Evolutionary conservation across 1,139 yeast species (phyloP).

Genomic region (Geotrichum bryndzae): DNA sequence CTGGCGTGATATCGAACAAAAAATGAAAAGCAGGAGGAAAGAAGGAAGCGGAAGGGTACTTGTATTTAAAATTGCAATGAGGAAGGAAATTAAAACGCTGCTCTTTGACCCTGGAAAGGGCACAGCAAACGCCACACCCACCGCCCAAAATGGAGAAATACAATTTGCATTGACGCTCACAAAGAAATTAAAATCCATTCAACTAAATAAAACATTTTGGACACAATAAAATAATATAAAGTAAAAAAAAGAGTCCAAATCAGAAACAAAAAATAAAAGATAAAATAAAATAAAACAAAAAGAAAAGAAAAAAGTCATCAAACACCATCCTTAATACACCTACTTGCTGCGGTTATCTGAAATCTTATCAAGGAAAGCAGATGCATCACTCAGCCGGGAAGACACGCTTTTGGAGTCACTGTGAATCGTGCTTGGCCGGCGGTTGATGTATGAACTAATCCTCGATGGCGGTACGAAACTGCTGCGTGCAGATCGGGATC

Average conservation of each 20-base stretch:
- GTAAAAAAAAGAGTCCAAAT: neutral
- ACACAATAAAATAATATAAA: neutral
- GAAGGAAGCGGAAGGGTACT: neutral
- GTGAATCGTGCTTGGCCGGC: neutral
- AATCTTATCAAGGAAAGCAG: conserved; percentile 6
- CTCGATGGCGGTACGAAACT: conserved; percentile 5
- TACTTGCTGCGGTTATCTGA: neutral
- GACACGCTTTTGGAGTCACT: conserved; percentile 7
- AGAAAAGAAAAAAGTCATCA: neutral
- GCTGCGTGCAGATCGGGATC: conserved; percentile 11
- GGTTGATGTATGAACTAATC: neutral
- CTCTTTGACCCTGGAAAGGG: neutral
- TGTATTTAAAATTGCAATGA: neutral
- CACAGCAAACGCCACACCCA: neutral
- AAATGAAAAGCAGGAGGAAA: neutral
- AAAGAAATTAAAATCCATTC: neutral
- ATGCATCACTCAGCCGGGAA: conserved; percentile 9
- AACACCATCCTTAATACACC: neutral
- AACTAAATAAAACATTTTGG: neutral
- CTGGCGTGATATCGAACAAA: neutral
- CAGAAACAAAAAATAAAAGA: neutral
- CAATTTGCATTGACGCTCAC: neutral
- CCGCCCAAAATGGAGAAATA: neutral
- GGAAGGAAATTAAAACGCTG: neutral
- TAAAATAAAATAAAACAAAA: neutral